Base-by-base conservation (phyloP, 2,329 filamentous ascomycete genomes). In the Fusarium palustre region DNA sequence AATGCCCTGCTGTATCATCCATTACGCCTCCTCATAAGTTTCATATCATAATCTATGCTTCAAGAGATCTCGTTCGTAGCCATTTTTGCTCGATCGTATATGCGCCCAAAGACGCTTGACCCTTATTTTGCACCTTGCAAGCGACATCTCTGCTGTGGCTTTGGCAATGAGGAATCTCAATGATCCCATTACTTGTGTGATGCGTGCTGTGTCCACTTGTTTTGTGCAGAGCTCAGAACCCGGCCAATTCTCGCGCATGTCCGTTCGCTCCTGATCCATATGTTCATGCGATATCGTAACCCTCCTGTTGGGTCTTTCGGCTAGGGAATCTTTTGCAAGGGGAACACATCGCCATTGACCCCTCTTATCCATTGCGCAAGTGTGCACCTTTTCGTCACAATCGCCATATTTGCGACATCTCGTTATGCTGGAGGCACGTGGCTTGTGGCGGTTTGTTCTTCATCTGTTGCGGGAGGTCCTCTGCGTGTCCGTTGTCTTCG, bases 381-480 rank as follows among this genome's bases (percentile, higher is more conserved):
- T 20, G 24, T 33, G n/a, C 52, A 48, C 18, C 15, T 8, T 18
- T 42, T 18, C 50, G 39, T 39, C 10, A 22, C 5, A 33, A 47
- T 41, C 18, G n/a, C 28, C 41, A 22, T 18, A 22, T 20, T 28
- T 9, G 13, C 15, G 5, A 22, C 10, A 30, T 12, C 46, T 36
- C 45, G 22, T 45, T 69, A 71, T 36, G 59, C 59, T 28, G 60
- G 56, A 50, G 68, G 60, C 28, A 42, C 41, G 25, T 34, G 58
- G 34, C 39, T 73, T 59, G 45, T 25, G 22, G 55, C 36, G 20
- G 47, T 66, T 50, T 70, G 59, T 22, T 70, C 71, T 38, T 64
- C 68, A 18, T 73, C 67, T 18, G 55, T 24, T 9, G 55, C 42
- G 11, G 72, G 68, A 46, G 64, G 69, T 36, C 70, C 66, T 38